phyloP scores from a whole-genome alignment of 306 rosid species.

The Prinsepia uniflora region DNA sequence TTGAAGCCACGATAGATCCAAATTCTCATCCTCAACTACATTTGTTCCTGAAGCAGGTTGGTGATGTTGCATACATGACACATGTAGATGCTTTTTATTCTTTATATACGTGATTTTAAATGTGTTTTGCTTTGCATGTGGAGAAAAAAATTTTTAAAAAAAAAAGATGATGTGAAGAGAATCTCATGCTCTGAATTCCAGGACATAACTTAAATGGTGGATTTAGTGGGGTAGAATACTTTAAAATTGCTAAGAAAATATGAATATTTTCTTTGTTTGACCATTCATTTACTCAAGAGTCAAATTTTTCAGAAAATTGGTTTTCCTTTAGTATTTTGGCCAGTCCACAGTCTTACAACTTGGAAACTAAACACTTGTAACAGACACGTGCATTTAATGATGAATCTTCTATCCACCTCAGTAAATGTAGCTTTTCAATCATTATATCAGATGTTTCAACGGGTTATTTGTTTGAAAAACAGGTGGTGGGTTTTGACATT shows the following conservation, averaged over 20 bases:
- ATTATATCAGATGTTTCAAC: not conserved
- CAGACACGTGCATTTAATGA: not conserved
- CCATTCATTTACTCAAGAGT: not conserved
- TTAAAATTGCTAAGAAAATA: not conserved
- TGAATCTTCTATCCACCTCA: not conserved
- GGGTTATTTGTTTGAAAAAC: conserved; percentile 16
- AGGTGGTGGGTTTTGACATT: conserved; percentile 87
- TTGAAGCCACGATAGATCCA: conserved; percentile 78
- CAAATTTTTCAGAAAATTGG: not conserved
- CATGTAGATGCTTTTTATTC: conserved; percentile 3
- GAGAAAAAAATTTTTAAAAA: too few species aligned
- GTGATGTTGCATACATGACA: not conserved
- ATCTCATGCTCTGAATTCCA: not conserved
- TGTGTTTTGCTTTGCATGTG: not conserved
- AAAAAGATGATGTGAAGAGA: not conserved
- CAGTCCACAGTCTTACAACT: not conserved
- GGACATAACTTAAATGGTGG: not conserved
- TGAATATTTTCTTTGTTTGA: not conserved
- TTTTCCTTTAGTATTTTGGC: not conserved
- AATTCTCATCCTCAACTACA: conserved; percentile 86
- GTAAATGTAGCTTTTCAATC: not conserved
- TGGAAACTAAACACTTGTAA: not conserved
- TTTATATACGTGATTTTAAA: not conserved
- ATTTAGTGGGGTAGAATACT: not conserved
- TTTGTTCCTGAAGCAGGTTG: conserved; percentile 71